Evolutionary conservation across 164 flowering plant genomes (phyloP), one percentile per base, ranked within the genome.

Genomic region (Houttuynia cordata): DNA sequence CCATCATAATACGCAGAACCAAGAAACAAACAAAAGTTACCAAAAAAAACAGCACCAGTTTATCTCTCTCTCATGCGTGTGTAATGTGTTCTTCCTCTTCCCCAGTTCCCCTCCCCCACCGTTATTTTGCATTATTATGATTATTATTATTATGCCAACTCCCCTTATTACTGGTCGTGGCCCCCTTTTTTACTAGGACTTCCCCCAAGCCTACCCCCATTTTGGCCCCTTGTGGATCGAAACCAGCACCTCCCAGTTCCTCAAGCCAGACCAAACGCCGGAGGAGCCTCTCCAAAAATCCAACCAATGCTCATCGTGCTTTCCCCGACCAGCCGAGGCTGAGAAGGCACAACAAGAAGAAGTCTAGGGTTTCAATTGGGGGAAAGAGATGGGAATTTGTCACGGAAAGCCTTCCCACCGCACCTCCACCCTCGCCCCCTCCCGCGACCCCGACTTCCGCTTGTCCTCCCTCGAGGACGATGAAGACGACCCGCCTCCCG

Each of bases 341-440:
- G n/a, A n/a, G n/a, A n/a, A n/a, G n/a, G n/a, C n/a, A n/a, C n/a
- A n/a, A n/a, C n/a, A n/a, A n/a, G n/a, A n/a, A n/a, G n/a, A n/a
- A n/a, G n/a, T n/a, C 40, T 3, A 10, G 63, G 12, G 24, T n/a
- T 61, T 51, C 40, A 20, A 51, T 13, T 18, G 51, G n/a, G n/a
- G n/a, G n/a, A n/a, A n/a, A n/a, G n/a, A 62, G 55, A 62, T 62
- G 65, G 65, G 65, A 45, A 49, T 62, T 7, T 62, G 65, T 53
- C 58, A 55, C 24, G 59, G 59, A 37, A 57, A 57, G 59, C 59
- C 59, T n/a, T 30, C 24, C 40, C 47, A 58, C 7, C 53, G 42
- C 1, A n/a, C n/a, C n/a, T 51, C 59, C 30, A 45, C 50, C 8
- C 6, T 25, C 20, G 24, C 65, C n/a, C 24, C 12, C 22, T 15